Percentiles rank a stretch among this genome's conserved stretches.
phyloP scores from a whole-genome alignment of 805 yeast species.

The Yarrowia sp. region DNA sequence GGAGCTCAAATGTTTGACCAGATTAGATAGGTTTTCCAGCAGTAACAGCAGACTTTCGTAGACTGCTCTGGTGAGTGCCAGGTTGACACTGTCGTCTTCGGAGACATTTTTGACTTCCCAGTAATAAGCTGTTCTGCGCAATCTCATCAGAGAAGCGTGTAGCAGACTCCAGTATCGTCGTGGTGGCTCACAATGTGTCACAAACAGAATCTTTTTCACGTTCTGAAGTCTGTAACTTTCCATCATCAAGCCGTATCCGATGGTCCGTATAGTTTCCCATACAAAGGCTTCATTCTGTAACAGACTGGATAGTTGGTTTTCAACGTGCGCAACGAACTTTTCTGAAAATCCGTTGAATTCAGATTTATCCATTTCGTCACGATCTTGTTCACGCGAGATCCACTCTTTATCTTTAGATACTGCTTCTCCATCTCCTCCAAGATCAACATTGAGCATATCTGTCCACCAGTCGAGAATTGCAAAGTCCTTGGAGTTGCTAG shows the following conservation, averaged over 20 bases:
- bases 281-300: conserved; percentile 3
- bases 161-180: conserved; percentile 11
- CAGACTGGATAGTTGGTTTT: not conserved
- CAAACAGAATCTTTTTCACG: conserved; percentile 3
- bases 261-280: conserved; percentile 1
- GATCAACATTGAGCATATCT: conserved; percentile 8
- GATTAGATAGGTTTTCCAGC: not conserved
- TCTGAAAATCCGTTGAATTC: conserved; percentile 17
- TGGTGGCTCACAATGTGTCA: conserved; percentile 3
- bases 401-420: conserved; percentile 11
- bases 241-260: conserved; percentile 6
- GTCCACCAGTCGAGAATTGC: conserved; percentile 7
- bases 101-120: not conserved
- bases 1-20: conserved; percentile 4
- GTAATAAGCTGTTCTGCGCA: not conserved
- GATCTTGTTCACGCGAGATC: not conserved
- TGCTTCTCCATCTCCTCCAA: conserved; percentile 6
- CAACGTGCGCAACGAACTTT: conserved; percentile 1
- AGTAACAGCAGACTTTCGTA: not conserved
- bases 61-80: conserved; percentile 7
- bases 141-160: not conserved
- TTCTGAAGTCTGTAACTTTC: not conserved
- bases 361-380: not conserved
- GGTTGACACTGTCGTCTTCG: not conserved
- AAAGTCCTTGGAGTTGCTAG: not conserved